Evolutionary conservation across 2,329 filamentous ascomycete genomes (phyloP), one percentile per base, ranked within the genome.

Genomic region (Aspergillus oerlinghausenensis): DNA sequence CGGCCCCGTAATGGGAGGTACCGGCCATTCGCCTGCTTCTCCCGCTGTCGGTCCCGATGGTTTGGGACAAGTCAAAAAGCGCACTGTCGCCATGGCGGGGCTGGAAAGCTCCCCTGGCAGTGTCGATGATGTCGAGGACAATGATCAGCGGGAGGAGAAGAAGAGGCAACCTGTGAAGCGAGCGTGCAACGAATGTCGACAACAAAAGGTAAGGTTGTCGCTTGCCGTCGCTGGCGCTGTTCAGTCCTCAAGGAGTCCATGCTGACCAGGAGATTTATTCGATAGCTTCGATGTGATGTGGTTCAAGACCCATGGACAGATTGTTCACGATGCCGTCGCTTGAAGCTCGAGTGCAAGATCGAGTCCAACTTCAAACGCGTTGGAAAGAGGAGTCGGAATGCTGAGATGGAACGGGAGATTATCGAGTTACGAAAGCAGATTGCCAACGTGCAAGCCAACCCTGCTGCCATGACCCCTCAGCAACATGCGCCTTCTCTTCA

Each of bases 341-440:
- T 87, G 56, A 81, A 80, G 58, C 81, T 88, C 42, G 78, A 80
- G 54, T 88, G 86, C 73, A 84, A 85, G 65, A 87, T 88, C 69
- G 84, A 88, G 66, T 82, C 84, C 59, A 85, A 85, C 71, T 88
- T 88, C 76, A 88, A 86, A 74, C 81, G 86, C 59, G 76, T 88
- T 35, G 85, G 84, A 50, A 88, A 88, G 74, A 80, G 85, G 56
- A 87, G 84, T 61, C 76, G 85, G 76, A 79, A 87, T 80, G 83
- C 84, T 69, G 77, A 83, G 73, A 80, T 86, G 86, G 79, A 85
- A 79, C 73, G 82, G 73, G 74, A 84, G 63, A 81, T 82, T 40
- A 73, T 80, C 35, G 78, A 81, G 63, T 67, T 82, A 50, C 70
- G 79, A 51, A 77, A 75, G 66, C 76, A 80, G 61, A 74, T 81